Base-by-base conservation (phyloP, 2,329 filamentous ascomycete genomes). In the Fusarium torreyae region DNA sequence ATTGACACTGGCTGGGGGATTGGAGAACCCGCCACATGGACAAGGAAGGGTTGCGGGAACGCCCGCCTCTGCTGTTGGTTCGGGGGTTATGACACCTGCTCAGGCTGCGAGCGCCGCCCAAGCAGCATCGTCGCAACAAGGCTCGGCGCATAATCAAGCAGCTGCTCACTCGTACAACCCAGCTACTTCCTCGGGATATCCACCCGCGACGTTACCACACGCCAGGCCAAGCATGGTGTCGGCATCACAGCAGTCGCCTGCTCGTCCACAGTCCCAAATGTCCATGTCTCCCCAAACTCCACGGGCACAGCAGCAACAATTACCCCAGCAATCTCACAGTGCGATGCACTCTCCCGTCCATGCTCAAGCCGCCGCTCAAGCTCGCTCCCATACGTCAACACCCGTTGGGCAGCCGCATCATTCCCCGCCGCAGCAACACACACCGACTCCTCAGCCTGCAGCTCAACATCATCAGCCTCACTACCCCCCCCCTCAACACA, bases 1-100 rank as follows among this genome's bases (percentile, higher is more conserved):
- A 57, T 83, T 89, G 81, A 82, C 85, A 3, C 74, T 89, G 44
- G 85, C 85, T 1, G 81, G 84, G 36, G 85, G 86, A 0, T 70
- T 88, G 46, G 85, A 88, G 55, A 84, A 84, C 66, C 72, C 76
- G 7, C 75, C 75, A 4, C 78, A 77, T 44, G 72, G 71, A 6
- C 79, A 77, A 53, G 72, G 71, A 18, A 72, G 75, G 43, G 39
- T 69, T 18, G 52, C 72, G 8, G 71, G 70, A 48, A 70, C 70
- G 15, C 69, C 75, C 31, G 67, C 74, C 33, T 66, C 64, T 15
- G 71, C 76, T 20, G 72, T 74, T 36, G 73, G 75, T 13, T 57
- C 69, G 13, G 73, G 75, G n/a, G 75, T 78, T 5, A 75, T 79
- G 42, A 79, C 78, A 44, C 78, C 79, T 9, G 74, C 78, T 18